These are phyloP conservation scores for Termitomyces sp. DNA, from an alignment of 768 basidiomycete genomes.

Conservation along the genomic window DNA sequence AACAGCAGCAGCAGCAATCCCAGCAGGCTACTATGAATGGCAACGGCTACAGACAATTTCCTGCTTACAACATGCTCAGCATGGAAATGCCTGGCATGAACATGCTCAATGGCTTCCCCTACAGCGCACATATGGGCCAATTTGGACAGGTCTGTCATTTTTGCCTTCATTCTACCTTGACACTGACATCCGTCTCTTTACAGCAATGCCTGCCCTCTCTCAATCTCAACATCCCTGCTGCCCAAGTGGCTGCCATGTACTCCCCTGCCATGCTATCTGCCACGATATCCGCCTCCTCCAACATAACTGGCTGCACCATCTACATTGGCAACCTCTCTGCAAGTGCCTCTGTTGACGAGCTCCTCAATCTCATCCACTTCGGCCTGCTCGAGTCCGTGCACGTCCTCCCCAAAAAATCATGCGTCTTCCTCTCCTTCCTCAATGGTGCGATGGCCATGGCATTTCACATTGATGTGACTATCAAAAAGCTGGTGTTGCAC, in stretches of 20 bases:
- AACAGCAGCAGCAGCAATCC: constrained; percentile 37
- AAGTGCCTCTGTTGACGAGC: constrained; percentile 96
- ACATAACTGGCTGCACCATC: constrained; percentile 80
- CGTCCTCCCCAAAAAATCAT: constrained; percentile 93
- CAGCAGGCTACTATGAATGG: constrained; percentile 44
- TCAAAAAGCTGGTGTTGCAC: constrained; percentile 91
- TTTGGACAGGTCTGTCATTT: too few species aligned
- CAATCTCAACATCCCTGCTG: constrained; percentile 74
- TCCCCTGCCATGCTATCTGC: constrained; percentile 78
- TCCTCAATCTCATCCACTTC: too few species aligned
- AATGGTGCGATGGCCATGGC: constrained; percentile 90
- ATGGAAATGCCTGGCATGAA: too few species aligned
- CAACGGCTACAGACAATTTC: constrained; percentile 54
- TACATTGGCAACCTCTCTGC: constrained; percentile 97
- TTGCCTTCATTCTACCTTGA: too few species aligned
- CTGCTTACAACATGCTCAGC: constrained; percentile 72
- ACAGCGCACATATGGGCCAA: too few species aligned
- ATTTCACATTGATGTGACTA: constrained; percentile 94
- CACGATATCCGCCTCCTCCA: constrained; percentile 64
- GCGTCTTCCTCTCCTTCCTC: constrained; percentile 97
- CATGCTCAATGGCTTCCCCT: too few species aligned
- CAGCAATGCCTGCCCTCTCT: too few species aligned
- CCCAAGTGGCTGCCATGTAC: constrained; percentile 59
- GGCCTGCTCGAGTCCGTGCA: constrained; percentile 91
- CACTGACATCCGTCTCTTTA: too few species aligned